A percentile compares a stretch with the other conserved stretches of the same genome.
Conservation (phyloP, 345 rosid species). For the Eucalyptus microcorys region DNA sequence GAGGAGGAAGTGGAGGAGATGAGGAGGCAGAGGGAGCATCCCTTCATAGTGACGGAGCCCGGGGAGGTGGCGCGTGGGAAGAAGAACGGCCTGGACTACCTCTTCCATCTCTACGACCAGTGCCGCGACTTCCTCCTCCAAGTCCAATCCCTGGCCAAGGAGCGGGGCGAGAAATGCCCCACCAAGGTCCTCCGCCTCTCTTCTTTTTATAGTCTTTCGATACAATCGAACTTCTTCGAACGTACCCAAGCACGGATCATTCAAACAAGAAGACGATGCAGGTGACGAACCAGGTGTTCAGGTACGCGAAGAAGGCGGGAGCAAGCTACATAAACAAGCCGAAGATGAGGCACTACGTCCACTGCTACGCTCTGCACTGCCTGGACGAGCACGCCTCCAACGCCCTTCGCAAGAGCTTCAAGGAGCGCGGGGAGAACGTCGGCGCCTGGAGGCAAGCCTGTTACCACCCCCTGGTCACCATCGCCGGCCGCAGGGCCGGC, state of each 20-base stretch:
- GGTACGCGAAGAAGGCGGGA: slow-evolving; percentile 88
- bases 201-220: background rate
- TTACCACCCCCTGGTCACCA: slow-evolving; percentile 79
- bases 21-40: slow-evolving; percentile 96
- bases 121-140: slow-evolving; percentile 92
- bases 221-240: background rate
- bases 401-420: slow-evolving; percentile 59
- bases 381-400: slow-evolving; percentile 84
- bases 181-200: slow-evolving; percentile 44
- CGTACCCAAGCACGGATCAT: background rate
- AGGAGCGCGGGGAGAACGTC: slow-evolving; percentile 92
- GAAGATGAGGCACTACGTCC: slow-evolving; percentile 96
- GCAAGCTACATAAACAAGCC: slow-evolving; percentile 99
- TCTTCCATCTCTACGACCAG: slow-evolving; percentile 95
- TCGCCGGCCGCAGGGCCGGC: slow-evolving; percentile 61
- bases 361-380: slow-evolving; percentile 93
- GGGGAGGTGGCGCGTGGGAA: slow-evolving; percentile 99
- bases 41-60: slow-evolving; percentile 99
- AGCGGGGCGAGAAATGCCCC: slow-evolving; percentile 97
- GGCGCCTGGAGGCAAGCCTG: slow-evolving; percentile 99
- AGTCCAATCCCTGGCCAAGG: slow-evolving; percentile 87
- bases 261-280: background rate
- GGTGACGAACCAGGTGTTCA: slow-evolving; percentile 97
- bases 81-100: slow-evolving; percentile 98
- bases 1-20: slow-evolving; percentile 29